Base-by-base conservation (phyloP, 2,329 filamentous ascomycete species). In the Verticillium tricorpus region DNA sequence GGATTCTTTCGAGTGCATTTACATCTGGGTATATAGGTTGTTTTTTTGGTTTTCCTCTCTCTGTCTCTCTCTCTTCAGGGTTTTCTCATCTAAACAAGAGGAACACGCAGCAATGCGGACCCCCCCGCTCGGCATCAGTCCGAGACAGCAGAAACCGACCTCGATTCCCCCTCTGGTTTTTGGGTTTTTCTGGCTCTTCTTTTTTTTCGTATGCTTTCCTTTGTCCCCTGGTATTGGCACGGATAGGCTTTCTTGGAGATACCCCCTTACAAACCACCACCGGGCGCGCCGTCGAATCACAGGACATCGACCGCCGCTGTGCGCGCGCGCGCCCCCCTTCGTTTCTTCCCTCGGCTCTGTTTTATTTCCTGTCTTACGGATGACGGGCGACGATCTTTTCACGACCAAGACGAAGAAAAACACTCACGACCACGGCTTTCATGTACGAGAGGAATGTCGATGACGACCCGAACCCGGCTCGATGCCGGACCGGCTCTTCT, bases 51-150 rank as follows among this genome's bases (percentile, higher is more conserved):
- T 67, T 69, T 65, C 63, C 58, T 60, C 62, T 65, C 67, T 54
- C 70, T 63, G 69, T 70, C 73, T 70, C 63, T 65, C 59, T 64
- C 63, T 62, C 63, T 64, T 64, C 67, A 65, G 65, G 67, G 66
- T 70, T 70, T 68, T 66, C 63, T 62, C 63, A 69, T 71, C 70
- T 73, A 81, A 78, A 80, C 75, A 84, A 85, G 82, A 85, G 78
- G 78, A 83, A 82, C 71, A 82, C 79, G 84, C 84, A 87, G 84
- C 84, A 85, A 87, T 87, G 84, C 84, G 84, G 77, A 75, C 75
- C 66, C 63, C 74, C 69, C 62, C 57, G 71, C 74, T 76, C 80
- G 78, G 80, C 79, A 76, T 69, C 67, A 76, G 76, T 72, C 76
- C 78, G 78, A 81, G 78, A 79, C 78, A 74, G 74, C 73, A 77